Base-by-base conservation (phyloP, 352 stramenopile species). In the Blastocystis sp. region DNA sequence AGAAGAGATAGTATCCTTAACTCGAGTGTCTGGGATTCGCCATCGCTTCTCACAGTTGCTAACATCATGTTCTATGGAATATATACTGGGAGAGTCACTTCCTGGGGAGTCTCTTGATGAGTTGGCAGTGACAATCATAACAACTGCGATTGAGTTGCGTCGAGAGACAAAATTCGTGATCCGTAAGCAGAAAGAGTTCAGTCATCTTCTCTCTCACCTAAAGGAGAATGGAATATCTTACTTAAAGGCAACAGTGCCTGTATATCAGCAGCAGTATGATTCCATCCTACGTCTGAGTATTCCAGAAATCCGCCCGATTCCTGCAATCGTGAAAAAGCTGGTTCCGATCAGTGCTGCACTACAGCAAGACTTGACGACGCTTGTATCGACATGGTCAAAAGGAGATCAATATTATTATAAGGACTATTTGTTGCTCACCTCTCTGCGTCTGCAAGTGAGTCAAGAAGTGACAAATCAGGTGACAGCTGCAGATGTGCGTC, bases 401-500 rank as follows among this genome's bases (percentile, higher is more conserved):
- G 73, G 43, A 20, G 73, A 84, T 43, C 26, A 63, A 34, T 84
- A 84, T 55, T 84, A 66, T 37, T 84, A 84, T 43, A 84, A 84
- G 26, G 34, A 84, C 41, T 61, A 84, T 45, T 45, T 84, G 73
- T 55, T 84, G 39, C 73, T 84, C 18, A 64, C 23, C 2, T 23
- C 50, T 7, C 23, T 84, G 47, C 73, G 73, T 45, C 18, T 84
- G 18, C 73, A 84, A 29, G 13, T 84, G 23, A 66, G 53, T 50
- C 73, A 68, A 34, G 20, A 84, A n/a, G 54, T 64, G 20, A 84
- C 20, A 26, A 47, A 84, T 29, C 47, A 84, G 53, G n/a, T 84
- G 6, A 64, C 50, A 7, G 47, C 73, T 18, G 54, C 73, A 43
- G 54, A 63, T 18, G 34, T 68, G 47, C 20, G 54, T 23, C 18